Evolutionary conservation across 306 rosid species (phyloP), one percentile per base, ranked within the genome.

Genomic region (Cucurbita argyrosperma): DNA sequence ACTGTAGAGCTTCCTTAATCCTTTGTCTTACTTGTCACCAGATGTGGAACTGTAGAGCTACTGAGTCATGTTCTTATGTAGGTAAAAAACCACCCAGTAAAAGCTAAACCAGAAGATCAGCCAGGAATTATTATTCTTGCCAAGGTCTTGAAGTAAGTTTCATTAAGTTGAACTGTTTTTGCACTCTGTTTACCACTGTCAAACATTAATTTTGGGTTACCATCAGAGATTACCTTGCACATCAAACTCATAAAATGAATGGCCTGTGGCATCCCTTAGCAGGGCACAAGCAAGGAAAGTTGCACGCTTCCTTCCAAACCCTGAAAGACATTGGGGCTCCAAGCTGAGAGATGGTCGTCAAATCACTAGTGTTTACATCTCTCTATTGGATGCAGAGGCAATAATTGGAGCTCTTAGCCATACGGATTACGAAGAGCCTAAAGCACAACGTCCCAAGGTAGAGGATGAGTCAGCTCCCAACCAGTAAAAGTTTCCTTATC

Each of bases 251-350:
- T 62, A 45, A 12, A 59, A 18, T 35, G 21, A 30, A 10, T 30
- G 12, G 70, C 12, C 39, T 60, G 53, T 76, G 18, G 23, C 69
- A 43, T 94, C 98, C 58, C 96, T 91, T 5, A 90, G 97, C 85
- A 91, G 89, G 87, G 95, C 98, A 37, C 98, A 94, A 73, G 88
- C 92, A 10, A 93, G 90, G 90, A 90, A 90, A 76, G 87, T 90
- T 59, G 89, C 92, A 0, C 85, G 97, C 72, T 94, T 90, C 85
- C 97, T 94, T 75, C 96, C 98, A 37, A 94, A 94, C 80, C 97
- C 98, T 0, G 98, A 94, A 72, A 89, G 88, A 78, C 97, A 94
- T 53, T 94, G 98, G 97, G 98, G 98, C 50, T 97, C 98, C 4
- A 89, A 94, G 82, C 89, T 94, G 45, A 86, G 97, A 83, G 98